phyloP scores from a whole-genome alignment of 164 flowering plant genomes.

The Vitis riparia region DNA sequence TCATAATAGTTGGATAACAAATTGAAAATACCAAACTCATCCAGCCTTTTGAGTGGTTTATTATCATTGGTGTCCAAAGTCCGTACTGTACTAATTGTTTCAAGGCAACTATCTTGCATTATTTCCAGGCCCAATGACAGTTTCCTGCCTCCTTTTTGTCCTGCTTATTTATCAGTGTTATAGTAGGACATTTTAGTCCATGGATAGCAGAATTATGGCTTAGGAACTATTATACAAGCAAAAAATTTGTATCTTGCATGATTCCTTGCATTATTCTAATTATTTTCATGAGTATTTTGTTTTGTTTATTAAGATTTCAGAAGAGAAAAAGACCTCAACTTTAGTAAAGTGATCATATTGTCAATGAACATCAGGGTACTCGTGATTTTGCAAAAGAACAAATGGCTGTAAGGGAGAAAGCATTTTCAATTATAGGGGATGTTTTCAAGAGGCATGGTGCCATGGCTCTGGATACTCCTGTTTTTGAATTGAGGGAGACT shows the following conservation, averaged over 20 bases:
- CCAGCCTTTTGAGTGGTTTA: too few species aligned
- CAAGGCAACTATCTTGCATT: too few species aligned
- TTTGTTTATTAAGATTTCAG: background rate
- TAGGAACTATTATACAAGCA: background rate
- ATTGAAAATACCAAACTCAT: too few species aligned
- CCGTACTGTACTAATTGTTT: background rate
- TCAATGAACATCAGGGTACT: slow-evolving; percentile 59
- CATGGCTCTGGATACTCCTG: slow-evolving; percentile 87
- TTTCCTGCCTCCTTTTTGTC: too few species aligned
- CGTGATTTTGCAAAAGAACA: slow-evolving; percentile 97
- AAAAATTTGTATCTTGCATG: background rate
- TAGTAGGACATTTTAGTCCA: too few species aligned
- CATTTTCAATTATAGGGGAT: slow-evolving; percentile 62
- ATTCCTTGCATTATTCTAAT: background rate
- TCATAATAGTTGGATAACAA: too few species aligned
- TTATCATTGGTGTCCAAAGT: background rate
- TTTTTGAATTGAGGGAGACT: slow-evolving; percentile 88
- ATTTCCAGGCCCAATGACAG: too few species aligned
- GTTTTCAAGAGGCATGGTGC: slow-evolving; percentile 96
- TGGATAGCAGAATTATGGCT: too few species aligned
- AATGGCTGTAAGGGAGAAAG: slow-evolving; percentile 84
- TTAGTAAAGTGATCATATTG: too few species aligned
- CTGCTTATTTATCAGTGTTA: too few species aligned
- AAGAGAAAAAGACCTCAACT: too few species aligned
- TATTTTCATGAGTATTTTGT: background rate